Percentiles rank a stretch among this genome's conserved stretches.
Conservation (phyloP, 768 basidiomycete genomes). For the Boletus coccyginus region DNA sequence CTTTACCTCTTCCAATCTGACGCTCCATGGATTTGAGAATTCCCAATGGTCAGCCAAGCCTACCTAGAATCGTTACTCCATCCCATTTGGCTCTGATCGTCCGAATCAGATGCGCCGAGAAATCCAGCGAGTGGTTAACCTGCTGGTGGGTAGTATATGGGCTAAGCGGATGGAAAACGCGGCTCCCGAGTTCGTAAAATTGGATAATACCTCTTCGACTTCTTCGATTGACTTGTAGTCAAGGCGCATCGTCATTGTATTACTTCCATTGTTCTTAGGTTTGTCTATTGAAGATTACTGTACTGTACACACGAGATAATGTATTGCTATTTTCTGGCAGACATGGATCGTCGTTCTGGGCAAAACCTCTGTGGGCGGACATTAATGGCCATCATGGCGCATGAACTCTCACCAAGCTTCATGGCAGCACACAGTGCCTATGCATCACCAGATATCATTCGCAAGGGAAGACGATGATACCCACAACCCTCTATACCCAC, state of each 20-base stretch:
- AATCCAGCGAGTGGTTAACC: slow-evolving; percentile 4
- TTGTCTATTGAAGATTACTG: slow-evolving; percentile 6
- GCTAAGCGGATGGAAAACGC: slow-evolving; percentile 16
- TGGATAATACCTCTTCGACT: slow-evolving; percentile 10
- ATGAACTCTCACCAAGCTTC: too few species aligned
- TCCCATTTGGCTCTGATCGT: slow-evolving; percentile 2
- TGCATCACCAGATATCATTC: too few species aligned
- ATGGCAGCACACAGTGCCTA: too few species aligned
- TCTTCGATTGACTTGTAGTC: slow-evolving; percentile 12
- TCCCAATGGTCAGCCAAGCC: too few species aligned
- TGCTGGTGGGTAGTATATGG: slow-evolving; percentile 25
- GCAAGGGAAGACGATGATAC: slow-evolving; percentile 4
- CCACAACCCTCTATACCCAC: slow-evolving; percentile 15
- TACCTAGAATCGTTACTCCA: not conserved
- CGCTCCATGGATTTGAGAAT: too few species aligned
- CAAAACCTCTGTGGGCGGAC: slow-evolving; percentile 5
- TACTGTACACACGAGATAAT: not conserved
- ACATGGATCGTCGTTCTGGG: not conserved
- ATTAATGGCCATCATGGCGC: too few species aligned
- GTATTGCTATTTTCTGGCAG: slow-evolving; percentile 1
- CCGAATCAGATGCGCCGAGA: slow-evolving; percentile 13
- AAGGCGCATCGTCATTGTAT: not conserved
- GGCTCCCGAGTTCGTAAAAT: slow-evolving; percentile 25
- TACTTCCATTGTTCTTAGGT: not conserved
- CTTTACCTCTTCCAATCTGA: too few species aligned